Evolutionary conservation across 371 early-diverging fungal genomes (phyloP).

Genomic region (Zopfochytrium polystomum): DNA sequence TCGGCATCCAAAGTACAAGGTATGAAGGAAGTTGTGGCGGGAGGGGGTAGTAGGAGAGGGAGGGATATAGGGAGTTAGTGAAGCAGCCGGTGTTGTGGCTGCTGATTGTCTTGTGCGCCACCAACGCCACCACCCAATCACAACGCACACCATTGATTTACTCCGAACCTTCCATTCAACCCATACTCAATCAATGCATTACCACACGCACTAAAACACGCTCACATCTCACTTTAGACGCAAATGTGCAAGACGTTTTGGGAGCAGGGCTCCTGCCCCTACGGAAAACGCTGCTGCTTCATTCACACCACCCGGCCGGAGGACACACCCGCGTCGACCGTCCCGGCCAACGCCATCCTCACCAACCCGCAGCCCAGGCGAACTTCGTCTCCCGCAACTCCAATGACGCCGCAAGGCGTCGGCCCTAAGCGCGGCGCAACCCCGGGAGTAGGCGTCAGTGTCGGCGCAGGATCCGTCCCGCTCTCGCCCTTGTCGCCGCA

Average conservation of each 20-base stretch:
- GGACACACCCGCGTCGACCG: too few species aligned
- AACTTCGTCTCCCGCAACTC: too few species aligned
- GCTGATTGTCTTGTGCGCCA: neutral
- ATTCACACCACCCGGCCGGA: constrained; percentile 47
- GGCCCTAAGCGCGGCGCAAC: too few species aligned
- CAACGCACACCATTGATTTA: neutral
- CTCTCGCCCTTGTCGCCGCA: too few species aligned
- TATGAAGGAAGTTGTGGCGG: neutral
- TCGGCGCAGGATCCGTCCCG: too few species aligned
- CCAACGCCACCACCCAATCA: neutral
- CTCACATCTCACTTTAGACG: constrained; percentile 22
- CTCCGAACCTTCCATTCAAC: neutral
- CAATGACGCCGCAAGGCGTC: too few species aligned
- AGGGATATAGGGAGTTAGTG: neutral
- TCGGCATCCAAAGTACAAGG: constrained; percentile 67
- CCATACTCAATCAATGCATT: constrained; percentile 1
- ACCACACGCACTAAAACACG: neutral
- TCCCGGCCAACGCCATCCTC: too few species aligned
- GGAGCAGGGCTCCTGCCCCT: constrained; percentile 65
- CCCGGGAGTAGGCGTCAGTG: too few species aligned
- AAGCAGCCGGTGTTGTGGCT: neutral
- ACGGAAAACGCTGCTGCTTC: constrained; percentile 72
- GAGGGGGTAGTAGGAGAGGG: neutral
- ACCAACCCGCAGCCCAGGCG: too few species aligned
- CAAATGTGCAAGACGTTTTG: constrained; percentile 68